Base-by-base conservation (phyloP, 306 rosid genomes). In the Trifolium pratense region DNA sequence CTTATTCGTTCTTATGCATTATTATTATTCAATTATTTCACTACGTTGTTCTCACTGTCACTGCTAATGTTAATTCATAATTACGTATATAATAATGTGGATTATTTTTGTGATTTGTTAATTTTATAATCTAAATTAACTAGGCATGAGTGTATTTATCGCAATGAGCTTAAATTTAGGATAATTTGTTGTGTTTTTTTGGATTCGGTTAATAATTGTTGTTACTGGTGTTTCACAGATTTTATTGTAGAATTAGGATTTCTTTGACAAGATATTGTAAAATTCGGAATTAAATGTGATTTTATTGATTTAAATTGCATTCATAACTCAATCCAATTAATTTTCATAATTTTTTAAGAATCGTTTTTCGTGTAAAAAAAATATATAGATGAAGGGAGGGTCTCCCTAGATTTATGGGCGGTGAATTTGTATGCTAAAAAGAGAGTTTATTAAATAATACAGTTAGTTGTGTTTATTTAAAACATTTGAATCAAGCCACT, bases 401-500 rank as follows among this genome's bases (percentile, higher is more conserved):
- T 58, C n/a, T n/a, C n/a, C n/a, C n/a, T n/a, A n/a, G n/a, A n/a
- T n/a, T n/a, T n/a, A n/a, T n/a, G n/a, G n/a, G n/a, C n/a, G 39
- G 39, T 58, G 37, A 16, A 58, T n/a, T n/a, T n/a, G n/a, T n/a
- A n/a, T n/a, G n/a, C n/a, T n/a, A n/a, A n/a, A n/a, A n/a, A n/a
- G n/a, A n/a, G n/a, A n/a, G n/a, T n/a, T n/a, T n/a, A n/a, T 57
- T 57, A 57, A 57, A 56, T 56, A 25, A 56, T 12, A 56, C 8
- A 59, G 3, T 59, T 29, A 14, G 29, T 59, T 14, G 65, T 15
- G 10, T 59, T 6, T 59, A 26, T 29, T 29, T 15, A 26, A 6
- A n/a, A n/a, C n/a, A n/a, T n/a, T n/a, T n/a, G n/a, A n/a, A n/a
- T n/a, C n/a, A n/a, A n/a, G n/a, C n/a, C n/a, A n/a, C n/a, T n/a